Base-by-base conservation (phyloP, 352 stramenopile species). In the Globisporangium irregulare region DNA sequence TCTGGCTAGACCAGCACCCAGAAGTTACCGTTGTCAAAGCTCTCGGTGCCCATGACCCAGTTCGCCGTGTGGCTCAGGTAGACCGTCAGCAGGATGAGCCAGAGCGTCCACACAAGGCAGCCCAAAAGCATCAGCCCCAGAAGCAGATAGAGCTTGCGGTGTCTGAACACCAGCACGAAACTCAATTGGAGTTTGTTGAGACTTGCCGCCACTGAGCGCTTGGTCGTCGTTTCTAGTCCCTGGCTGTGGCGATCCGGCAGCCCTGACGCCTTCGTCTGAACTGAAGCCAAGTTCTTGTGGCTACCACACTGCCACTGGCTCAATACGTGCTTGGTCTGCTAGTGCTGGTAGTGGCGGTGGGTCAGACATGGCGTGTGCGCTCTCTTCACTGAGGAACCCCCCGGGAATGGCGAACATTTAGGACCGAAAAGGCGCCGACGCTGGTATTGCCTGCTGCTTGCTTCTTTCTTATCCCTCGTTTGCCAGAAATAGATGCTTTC, bases 1-100 rank as follows among this genome's bases (percentile, higher is more conserved):
- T 70, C 55, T 15, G 75, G 67, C 15, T 83, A 68, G 1, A 70
- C 62, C 1, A 87, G n/a, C 15, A 77, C 41, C 75, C 79, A 87
- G 59, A 82, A 85, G 2, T 66, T 67, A 14, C 77, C 77, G 18
- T 74, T 50, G 59, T 82, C 75, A 14, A 77, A 72, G 5, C 74
- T 54, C 12, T 62, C 32, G 0, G 77, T 87, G 9, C 38, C 22
- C 71, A 75, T 84, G 32, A 77, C 7, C 38, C 65, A 71, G 65
- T 84, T 87, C 62, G 80, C 71, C 0, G 64, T 72, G 3, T 66
- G 50, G 32, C 78, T 78, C 15, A 77, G 71, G 0, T 68, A 54
- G 4, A 74, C 18, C 9, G 75, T 74, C 12, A 86, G 56, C 6
- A 73, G 36, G 41, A 87, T 22, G 24, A 81, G 46, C 69, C 80